Conservation (phyloP, 257 asterid species). For the Henckelia pumila region DNA sequence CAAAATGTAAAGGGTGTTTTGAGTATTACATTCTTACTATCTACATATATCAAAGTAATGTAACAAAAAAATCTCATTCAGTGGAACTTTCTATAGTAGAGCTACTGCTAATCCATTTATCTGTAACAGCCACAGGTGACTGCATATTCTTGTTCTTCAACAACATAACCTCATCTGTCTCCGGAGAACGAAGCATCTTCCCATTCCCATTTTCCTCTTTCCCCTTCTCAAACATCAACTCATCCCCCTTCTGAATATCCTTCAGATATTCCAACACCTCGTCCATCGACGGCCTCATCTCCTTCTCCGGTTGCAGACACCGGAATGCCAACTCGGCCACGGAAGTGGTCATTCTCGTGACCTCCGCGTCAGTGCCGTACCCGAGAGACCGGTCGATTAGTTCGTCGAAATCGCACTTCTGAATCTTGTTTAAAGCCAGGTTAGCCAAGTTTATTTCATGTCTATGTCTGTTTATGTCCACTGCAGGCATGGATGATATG, state of each 20-base stretch:
- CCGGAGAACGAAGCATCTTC: slow-evolving; percentile 33
- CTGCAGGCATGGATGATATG: slow-evolving; percentile 76
- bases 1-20: slow-evolving; percentile 1
- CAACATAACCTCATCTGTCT: slow-evolving; percentile 35
- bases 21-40: slow-evolving; percentile 15
- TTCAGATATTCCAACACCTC: slow-evolving; percentile 46
- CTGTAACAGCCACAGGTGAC: slow-evolving; percentile 46
- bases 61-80: slow-evolving; percentile 22
- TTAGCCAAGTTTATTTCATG: slow-evolving; percentile 71
- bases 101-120: slow-evolving; percentile 39
- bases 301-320: slow-evolving; percentile 67
- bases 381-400: slow-evolving; percentile 59
- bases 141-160: slow-evolving; percentile 34
- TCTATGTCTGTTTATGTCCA: slow-evolving; percentile 58
- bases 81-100: slow-evolving; percentile 37
- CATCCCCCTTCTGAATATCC: slow-evolving; percentile 37
- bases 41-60: neutral
- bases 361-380: slow-evolving; percentile 43
- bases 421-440: slow-evolving; percentile 57
- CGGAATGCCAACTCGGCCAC: slow-evolving; percentile 76
- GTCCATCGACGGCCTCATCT: slow-evolving; percentile 71
- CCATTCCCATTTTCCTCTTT: slow-evolving; percentile 13
- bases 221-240: slow-evolving; percentile 15
- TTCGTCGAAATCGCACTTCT: slow-evolving; percentile 58
- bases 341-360: slow-evolving; percentile 58